Base-by-base conservation (phyloP, 345 rosid genomes). In the Eucalyptus regnans region DNA sequence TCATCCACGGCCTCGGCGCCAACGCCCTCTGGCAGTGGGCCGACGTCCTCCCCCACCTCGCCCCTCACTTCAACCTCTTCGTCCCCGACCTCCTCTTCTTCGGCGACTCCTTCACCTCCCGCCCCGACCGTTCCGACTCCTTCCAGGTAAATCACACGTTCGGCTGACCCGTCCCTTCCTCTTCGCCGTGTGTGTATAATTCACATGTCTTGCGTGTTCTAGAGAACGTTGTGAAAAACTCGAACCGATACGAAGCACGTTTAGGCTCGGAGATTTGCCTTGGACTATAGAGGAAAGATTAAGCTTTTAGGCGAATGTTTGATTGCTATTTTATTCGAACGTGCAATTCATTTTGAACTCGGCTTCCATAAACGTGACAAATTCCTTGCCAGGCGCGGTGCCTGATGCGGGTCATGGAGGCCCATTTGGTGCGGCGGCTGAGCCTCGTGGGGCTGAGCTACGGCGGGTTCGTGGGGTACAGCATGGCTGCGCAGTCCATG, bases 21-120 rank as follows among this genome's bases (percentile, higher is more conserved):
- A 92, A 95, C 88, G 98, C 97, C 86, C 52, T 96, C 86, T 97
- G 99, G 99, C 97, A 96, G 85, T 97, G 97, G 96, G 91, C 91
- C 44, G 93, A 95, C 89, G 88, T 91, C 86, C 49, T 95, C 66
- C 92, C 88, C 50, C 93, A 87, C 90, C 83, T 96, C 44, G 79
- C 90, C 50, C 92, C 90, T 58, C 80, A 91, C 91, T 95, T 92
- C 95, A 97, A 96, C 90, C 90, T 96, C 87, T 96, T 88, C 88
- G 91, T 95, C n/a, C 96, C 98, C 0, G 98, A 95, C 93, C 94
- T 95, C n/a, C 80, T 97, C 50, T 95, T 95, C 91, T 97, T 96
- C 89, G 98, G 97, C 22, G 94, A 91, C 58, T 97, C 99, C 60
- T 94, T 50, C 94, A 92, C 97, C 7, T 90, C 96, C 89, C 94